Base-by-base conservation (phyloP, 1,139 yeast species). In the Blastobotrys buckinghamii region DNA sequence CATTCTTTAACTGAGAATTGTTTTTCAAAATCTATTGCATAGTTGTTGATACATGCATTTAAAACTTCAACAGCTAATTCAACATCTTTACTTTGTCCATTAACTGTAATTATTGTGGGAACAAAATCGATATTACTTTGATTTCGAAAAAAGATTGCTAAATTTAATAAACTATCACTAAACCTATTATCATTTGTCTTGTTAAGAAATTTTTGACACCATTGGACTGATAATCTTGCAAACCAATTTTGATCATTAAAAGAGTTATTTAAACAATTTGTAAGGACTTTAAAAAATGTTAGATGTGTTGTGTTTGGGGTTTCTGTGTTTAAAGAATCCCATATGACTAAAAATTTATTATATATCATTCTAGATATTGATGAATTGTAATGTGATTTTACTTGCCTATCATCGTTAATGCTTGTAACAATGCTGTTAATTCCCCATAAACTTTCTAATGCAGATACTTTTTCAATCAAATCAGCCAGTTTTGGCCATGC, bases 1-100 rank as follows among this genome's bases (percentile, higher is more conserved):
- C 45, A 42, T 26, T 42, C 16, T 26, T 29, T 30, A 6, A 29
- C 3, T 15, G 39, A 20, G 20, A 42, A 42, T 29, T 22, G 9
- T 24, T 26, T 24, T 42, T 17, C 39, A 34, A 33, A 32, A 20
- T 42, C 39, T 3, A 42, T 34, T n/a, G 39, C 39, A 12, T 20
- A 6, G 8, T 12, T 17, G 12, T 33, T 20, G 9, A 42, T 10
- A 22, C 32, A 30, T 20, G 26, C 2, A 27, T 37, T 20, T 10
- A 43, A 9, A 2, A 17, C 12, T 6, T 36, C 37, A 13, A 43
- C 9, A n/a, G 42, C 47, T 12, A 20, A 17, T 9, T 2, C 2
- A 13, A 43, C 42, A 20, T 43, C 47, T 12, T 13, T 4, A 16
- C 39, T 20, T 24, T 26, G 10, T 9, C 8, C 5, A 30, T 19